Conservation (phyloP, 495 filamentous ascomycete genomes). For the Cryomyces minteri region DNA sequence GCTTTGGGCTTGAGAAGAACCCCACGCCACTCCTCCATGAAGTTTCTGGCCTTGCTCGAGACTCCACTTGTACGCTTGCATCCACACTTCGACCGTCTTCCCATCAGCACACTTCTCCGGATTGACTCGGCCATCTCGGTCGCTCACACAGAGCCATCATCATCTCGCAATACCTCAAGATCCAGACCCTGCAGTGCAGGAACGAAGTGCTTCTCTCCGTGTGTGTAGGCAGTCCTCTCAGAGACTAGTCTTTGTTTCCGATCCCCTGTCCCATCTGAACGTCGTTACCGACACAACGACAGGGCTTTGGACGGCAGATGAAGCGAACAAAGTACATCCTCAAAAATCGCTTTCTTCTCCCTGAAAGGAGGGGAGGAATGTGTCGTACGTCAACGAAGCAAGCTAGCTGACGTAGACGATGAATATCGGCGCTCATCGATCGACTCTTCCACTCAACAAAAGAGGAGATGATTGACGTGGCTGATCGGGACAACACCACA, state of each 20-base stretch:
- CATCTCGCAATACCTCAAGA: background rate
- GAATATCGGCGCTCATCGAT: conserved; percentile 18
- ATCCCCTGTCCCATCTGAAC: conserved; percentile 3
- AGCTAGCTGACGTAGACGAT: conserved; percentile 2
- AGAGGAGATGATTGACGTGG: conserved; percentile 49
- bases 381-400: background rate
- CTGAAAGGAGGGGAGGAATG: background rate
- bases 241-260: conserved; percentile 24
- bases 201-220: conserved; percentile 34
- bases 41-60: no score
- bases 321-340: conserved; percentile 24
- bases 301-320: background rate
- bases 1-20: no score
- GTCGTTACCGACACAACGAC: background rate
- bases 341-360: conserved; percentile 21
- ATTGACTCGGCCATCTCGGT: background rate
- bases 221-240: conserved; percentile 28
- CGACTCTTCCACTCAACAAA: conserved; percentile 9
- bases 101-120: background rate
- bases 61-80: no score
- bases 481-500: conserved; percentile 34
- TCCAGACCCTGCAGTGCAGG: conserved; percentile 20
- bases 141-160: background rate
- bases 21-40: no score
- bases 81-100: no score